Base-by-base conservation (phyloP, 352 stramenopile genomes). In the Globisporangium camurandrum region DNA sequence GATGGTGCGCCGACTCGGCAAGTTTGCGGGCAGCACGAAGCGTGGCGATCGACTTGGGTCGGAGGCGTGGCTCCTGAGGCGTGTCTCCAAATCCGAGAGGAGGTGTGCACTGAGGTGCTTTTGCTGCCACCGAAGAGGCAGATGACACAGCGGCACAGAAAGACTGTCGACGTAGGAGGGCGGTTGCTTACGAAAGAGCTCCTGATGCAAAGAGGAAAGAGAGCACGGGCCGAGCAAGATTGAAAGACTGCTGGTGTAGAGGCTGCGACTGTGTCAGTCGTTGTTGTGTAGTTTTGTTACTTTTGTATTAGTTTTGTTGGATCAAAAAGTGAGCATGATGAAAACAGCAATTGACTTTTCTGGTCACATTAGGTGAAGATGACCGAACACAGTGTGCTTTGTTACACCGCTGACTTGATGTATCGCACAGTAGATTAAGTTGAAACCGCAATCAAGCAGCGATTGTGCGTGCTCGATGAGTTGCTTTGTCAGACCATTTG, bases 61-160 rank as follows among this genome's bases (percentile, higher is more conserved):
- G 1, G 49, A 54, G 27, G 41, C 49, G 36, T 55, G 49, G 49
- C n/a, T 55, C n/a, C n/a, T n/a, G 49, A 54, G 27, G 41, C 49
- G 36, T 55, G 49, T 34, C n/a, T 55, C 33, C 23, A 55, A 26
- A 24, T 48, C n/a, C 27, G 49, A 48, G 23, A 27, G 3, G 19
- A 51, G 10, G 33, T 44, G 46, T 23, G 46, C 16, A 51, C 22
- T 19, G 22, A 51, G 19, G 24, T 43, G 11, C 30, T 51, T 51
- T n/a, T 51, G 11, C 30, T 51, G 33, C 30, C 20, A 43, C 19
- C 31, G 17, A 43, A 51, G 28, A 14, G 30, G 4, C 19, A 34
- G 45, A 41, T 24, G 11, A 31, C 37, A 38, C 20, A 22, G 16
- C 19, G 23, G 19, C 22, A 51, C 19, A 43, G 45, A 33, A 51